phyloP scores from a whole-genome alignment of 345 rosid genomes.

The Euphorbia pulcherrima region DNA sequence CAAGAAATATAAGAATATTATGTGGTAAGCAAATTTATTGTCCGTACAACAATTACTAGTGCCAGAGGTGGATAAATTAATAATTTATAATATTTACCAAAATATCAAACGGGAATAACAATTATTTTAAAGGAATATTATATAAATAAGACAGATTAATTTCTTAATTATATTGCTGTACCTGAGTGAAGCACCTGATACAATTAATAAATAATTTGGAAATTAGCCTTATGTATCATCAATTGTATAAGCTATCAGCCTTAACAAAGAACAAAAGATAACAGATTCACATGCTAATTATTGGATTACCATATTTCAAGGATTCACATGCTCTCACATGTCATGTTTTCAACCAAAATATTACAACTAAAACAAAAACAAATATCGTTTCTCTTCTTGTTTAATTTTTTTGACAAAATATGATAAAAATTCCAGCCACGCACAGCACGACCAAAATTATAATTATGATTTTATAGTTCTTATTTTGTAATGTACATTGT shows the following conservation, averaged over 20 bases:
- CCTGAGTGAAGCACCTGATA: neutral
- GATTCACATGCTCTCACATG: conserved; percentile 21
- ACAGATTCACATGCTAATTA: conserved; percentile 6
- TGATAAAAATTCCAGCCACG: too few species aligned
- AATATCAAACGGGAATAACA: neutral
- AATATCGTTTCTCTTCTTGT: too few species aligned
- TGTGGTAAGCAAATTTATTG: neutral
- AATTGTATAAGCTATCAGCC: neutral
- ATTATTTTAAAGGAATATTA: too few species aligned
- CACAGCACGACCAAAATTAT: too few species aligned
- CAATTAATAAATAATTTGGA: neutral
- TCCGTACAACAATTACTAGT: neutral
- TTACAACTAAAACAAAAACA: too few species aligned
- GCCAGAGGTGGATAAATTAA: neutral
- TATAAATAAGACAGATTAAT: too few species aligned
- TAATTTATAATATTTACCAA: neutral
- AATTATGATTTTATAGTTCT: too few species aligned
- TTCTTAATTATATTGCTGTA: neutral
- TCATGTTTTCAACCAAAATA: too few species aligned
- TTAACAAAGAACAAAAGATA: neutral
- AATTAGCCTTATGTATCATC: neutral
- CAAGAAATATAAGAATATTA: neutral
- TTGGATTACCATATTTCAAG: neutral
- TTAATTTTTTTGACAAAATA: too few species aligned
- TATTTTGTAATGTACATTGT: too few species aligned